Evolutionary conservation across 1,139 yeast genomes (phyloP).

Genomic region (Scheffersomyces cryptocercus): DNA sequence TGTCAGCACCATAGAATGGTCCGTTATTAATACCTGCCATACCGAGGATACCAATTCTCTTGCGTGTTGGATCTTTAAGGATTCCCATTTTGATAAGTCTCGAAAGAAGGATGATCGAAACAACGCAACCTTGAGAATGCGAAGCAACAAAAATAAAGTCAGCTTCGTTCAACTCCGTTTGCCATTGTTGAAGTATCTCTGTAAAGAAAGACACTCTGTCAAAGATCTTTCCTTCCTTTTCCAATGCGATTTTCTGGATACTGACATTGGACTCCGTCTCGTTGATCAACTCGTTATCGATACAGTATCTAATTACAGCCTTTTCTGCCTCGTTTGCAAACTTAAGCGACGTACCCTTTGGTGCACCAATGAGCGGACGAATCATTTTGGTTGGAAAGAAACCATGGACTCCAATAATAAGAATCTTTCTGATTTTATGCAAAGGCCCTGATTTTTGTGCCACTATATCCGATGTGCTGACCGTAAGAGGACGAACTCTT

Average conservation of each 20-base stretch:
- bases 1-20: constrained; percentile 88
- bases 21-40: constrained; percentile 98
- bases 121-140: constrained; percentile 96
- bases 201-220: constrained; percentile 83
- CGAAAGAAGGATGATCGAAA: constrained; percentile 76
- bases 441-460: constrained; percentile 34
- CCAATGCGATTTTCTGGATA: constrained; percentile 87
- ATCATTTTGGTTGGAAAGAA: constrained; percentile 88
- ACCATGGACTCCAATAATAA: constrained; percentile 93
- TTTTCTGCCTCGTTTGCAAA: constrained; percentile 86
- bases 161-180: constrained; percentile 66
- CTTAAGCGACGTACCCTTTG: constrained; percentile 87
- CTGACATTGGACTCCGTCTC: constrained; percentile 49
- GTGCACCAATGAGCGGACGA: constrained; percentile 85
- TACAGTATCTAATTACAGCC: constrained; percentile 73
- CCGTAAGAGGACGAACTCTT: constrained; percentile 5
- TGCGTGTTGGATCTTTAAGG: constrained; percentile 47
- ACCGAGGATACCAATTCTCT: constrained; percentile 72
- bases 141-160: constrained; percentile 88
- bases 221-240: constrained; percentile 87
- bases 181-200: constrained; percentile 70
- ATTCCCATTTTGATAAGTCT: constrained; percentile 70
- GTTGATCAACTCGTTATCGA: constrained; percentile 48
- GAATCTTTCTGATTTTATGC: constrained; percentile 48
- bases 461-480: constrained; percentile 25